Conservation (phyloP, 768 basidiomycete species). For the Lyophyllum semitale region DNA sequence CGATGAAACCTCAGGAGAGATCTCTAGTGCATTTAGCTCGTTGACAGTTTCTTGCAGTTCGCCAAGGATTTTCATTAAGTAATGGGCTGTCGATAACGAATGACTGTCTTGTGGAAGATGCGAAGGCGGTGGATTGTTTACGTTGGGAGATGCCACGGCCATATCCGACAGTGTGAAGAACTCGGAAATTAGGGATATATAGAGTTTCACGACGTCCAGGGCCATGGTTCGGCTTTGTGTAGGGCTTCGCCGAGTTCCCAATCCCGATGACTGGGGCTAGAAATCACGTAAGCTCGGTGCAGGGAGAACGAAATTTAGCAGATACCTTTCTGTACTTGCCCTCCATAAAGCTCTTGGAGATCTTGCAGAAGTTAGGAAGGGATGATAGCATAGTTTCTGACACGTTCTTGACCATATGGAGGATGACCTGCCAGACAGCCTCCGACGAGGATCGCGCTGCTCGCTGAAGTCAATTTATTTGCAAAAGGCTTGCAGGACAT, state of each 20-base stretch:
- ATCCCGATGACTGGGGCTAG: slow-evolving; percentile 30
- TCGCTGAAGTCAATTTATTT: slow-evolving; percentile 2
- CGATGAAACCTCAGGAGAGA: slow-evolving; percentile 71
- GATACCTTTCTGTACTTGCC: slow-evolving; percentile 89
- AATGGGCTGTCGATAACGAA: slow-evolving; percentile 80
- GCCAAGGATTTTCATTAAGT: slow-evolving; percentile 74
- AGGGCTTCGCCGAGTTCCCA: slow-evolving; percentile 72
- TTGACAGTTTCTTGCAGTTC: slow-evolving; percentile 87
- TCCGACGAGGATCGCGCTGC: slow-evolving; percentile 71
- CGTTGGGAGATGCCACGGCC: slow-evolving; percentile 58
- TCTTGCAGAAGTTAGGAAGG: slow-evolving; percentile 92
- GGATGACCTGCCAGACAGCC: slow-evolving; percentile 80
- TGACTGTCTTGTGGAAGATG: slow-evolving; percentile 76
- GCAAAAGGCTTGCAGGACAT: not conserved
- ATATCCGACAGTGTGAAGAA: slow-evolving; percentile 84
- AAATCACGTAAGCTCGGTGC: not conserved
- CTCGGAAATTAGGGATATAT: slow-evolving; percentile 74
- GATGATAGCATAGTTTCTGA: slow-evolving; percentile 84
- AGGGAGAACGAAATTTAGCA: too few relatives aligned
- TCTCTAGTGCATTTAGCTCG: slow-evolving; percentile 79
- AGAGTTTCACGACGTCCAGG: slow-evolving; percentile 77
- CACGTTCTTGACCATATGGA: slow-evolving; percentile 80
- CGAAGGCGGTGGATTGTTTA: slow-evolving; percentile 42
- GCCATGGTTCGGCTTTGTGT: slow-evolving; percentile 83
- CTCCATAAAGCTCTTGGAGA: slow-evolving; percentile 88